Evolutionary conservation across 495 filamentous ascomycete genomes (phyloP).

Genomic region (Penicillium fimorum): DNA sequence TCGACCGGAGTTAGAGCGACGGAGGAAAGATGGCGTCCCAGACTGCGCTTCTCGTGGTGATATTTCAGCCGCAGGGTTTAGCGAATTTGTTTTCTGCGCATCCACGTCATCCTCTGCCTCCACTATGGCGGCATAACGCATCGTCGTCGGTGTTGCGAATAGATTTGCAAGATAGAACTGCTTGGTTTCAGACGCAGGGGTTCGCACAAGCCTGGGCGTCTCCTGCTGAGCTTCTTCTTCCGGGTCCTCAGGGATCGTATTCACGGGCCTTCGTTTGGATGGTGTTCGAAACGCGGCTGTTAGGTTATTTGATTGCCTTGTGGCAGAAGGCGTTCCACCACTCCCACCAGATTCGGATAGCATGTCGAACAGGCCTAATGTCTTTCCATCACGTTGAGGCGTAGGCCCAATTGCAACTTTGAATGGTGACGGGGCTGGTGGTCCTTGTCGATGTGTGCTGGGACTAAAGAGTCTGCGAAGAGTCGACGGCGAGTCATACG

Average conservation of each 20-base stretch:
- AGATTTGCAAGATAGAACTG: constrained; percentile 56
- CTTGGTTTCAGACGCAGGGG: constrained; percentile 62
- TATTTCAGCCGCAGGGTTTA: constrained; percentile 14
- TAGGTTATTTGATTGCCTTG: constrained; percentile 29
- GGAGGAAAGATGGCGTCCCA: constrained; percentile 73
- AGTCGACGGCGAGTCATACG: constrained; percentile 58
- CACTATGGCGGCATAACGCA: constrained; percentile 46
- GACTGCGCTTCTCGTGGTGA: constrained; percentile 23
- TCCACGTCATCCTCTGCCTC: constrained; percentile 26
- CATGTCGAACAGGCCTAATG: constrained; percentile 89
- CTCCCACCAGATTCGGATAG: constrained; percentile 59
- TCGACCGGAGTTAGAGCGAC: constrained; percentile 49
- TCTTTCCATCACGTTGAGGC: constrained; percentile 82
- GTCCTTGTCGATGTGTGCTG: constrained; percentile 44
- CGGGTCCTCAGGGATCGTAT: constrained; percentile 32
- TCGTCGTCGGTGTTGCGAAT: constrained; percentile 63
- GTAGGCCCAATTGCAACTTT: constrained; percentile 72
- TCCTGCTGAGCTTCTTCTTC: constrained; percentile 36
- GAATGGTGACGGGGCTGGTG: constrained; percentile 33
- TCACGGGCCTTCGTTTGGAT: constrained; percentile 34
- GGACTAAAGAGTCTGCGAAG: constrained; percentile 62
- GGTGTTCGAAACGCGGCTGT: constrained; percentile 43
- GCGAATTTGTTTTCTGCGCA: constrained; percentile 24
- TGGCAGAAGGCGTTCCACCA: constrained; percentile 41
- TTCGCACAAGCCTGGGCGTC: constrained; percentile 46